Evolutionary conservation across 495 filamentous ascomycete species (phyloP).

Genomic region (Rusavskia elegans): DNA sequence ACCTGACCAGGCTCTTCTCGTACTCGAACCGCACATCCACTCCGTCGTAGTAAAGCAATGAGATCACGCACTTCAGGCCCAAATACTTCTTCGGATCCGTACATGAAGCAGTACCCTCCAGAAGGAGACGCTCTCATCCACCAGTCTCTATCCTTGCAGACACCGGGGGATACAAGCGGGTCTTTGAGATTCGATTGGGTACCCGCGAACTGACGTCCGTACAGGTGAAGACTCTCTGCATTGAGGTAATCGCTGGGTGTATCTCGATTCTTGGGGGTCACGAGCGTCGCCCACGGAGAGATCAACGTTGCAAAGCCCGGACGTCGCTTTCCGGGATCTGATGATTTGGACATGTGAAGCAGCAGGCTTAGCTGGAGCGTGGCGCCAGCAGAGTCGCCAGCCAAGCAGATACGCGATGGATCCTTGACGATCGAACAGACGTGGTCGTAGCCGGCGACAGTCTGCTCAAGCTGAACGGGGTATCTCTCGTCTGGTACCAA

Average conservation of each 20-base stretch:
- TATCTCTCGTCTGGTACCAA: slow-evolving; percentile 58
- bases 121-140: slow-evolving; percentile 46
- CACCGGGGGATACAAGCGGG: slow-evolving; percentile 48
- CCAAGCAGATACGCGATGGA: slow-evolving; percentile 41
- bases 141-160: slow-evolving; percentile 42
- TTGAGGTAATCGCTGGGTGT: slow-evolving; percentile 33
- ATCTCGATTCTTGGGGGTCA: slow-evolving; percentile 21
- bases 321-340: slow-evolving; percentile 16
- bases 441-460: slow-evolving; percentile 47
- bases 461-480: slow-evolving; percentile 52
- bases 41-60: slow-evolving; percentile 28
- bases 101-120: slow-evolving; percentile 44
- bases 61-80: slow-evolving; percentile 43
- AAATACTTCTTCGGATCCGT: slow-evolving; percentile 58
- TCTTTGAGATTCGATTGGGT: slow-evolving; percentile 27
- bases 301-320: slow-evolving; percentile 43
- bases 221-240: slow-evolving; percentile 35
- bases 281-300: slow-evolving; percentile 24
- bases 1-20: slow-evolving; percentile 43
- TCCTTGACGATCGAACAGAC: slow-evolving; percentile 37
- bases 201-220: slow-evolving; percentile 49
- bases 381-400: slow-evolving; percentile 61
- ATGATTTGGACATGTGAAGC: slow-evolving; percentile 34
- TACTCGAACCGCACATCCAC: slow-evolving; percentile 29
- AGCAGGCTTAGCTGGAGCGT: slow-evolving; percentile 51